Evolutionary conservation across 441 rosid species (phyloP), one percentile per base, ranked within the genome.

Genomic region (Iberis amara): DNA sequence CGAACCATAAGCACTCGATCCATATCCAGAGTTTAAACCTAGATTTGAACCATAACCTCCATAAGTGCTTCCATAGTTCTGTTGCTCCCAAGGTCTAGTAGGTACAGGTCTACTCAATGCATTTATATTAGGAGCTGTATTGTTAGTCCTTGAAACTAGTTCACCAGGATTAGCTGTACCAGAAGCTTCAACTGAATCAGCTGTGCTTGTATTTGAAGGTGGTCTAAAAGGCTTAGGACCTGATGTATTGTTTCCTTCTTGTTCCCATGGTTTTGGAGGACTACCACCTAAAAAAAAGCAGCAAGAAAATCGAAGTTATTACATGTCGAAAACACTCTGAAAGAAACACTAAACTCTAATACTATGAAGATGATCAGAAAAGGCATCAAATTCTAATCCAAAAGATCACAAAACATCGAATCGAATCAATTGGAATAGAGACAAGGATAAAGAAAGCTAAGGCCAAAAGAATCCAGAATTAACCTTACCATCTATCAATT

Each of bases 261-360:
- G 81, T 54, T 92, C 98, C 96, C 98, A 92, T 10, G 98, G 98
- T 65, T 92, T 92, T 11, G 96, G 98, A 53, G 80, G 80, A 51
- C 79, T 68, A 8, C 76, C 67, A 53, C 72, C 96, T 77, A 74
- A 63, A 55, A 45, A 26, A 63, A 55, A 42, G 4, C 30, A 26
- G 4, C 4, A 31, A 48, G 11, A 36, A 14, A 15, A 39, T 4
- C 1, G 1, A 18, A 58, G 7, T 50, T n/a, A n/a, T n/a, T n/a
- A n/a, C n/a, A n/a, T n/a, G n/a, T n/a, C n/a, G 7, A 28, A 1
- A 33, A 14, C 18, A 14, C 11, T 48, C 41, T 32, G 32, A 27
- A 62, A 36, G 42, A 35, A 35, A 45, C 27, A 24, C 15, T 63
- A 10, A 57, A 46, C 15, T 26, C 0, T 26, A 6, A 26, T 4